Percentiles rank a stretch among this genome's conserved stretches.
Conservation (phyloP, 163 green algal species). For the Chlamydomonas reinhardtii region DNA sequence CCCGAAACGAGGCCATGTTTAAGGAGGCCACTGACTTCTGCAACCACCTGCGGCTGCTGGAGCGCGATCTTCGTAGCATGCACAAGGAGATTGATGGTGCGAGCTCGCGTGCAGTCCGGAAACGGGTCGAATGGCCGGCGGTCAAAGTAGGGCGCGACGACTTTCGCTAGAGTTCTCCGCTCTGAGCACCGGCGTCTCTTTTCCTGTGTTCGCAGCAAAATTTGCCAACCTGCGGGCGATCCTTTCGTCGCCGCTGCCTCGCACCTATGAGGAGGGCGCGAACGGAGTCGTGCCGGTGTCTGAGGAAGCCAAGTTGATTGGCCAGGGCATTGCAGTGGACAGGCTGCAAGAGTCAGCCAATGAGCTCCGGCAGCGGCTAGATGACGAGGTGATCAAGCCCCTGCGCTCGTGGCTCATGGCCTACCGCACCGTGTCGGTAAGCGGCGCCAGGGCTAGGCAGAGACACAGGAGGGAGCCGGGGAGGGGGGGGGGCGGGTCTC, state of each 20-base stretch:
- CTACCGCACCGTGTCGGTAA: slow-evolving; percentile 78
- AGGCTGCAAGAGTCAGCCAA: slow-evolving; percentile 62
- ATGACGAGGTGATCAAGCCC: slow-evolving; percentile 89
- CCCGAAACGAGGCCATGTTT: slow-evolving; percentile 90
- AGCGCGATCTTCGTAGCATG: slow-evolving; percentile 83
- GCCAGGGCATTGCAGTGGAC: slow-evolving; percentile 83
- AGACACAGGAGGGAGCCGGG: too few relatives aligned
- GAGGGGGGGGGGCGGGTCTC: too few relatives aligned
- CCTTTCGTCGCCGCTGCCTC: slow-evolving; percentile 83
- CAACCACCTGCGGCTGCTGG: slow-evolving; percentile 75
- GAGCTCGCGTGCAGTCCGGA: background rate
- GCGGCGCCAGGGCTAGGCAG: background rate
- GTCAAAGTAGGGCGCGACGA: too few relatives aligned
- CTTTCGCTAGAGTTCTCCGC: too few relatives aligned
- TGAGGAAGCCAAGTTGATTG: slow-evolving; percentile 72
- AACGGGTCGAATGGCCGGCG: too few relatives aligned
- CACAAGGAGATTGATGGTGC: slow-evolving; percentile 81
- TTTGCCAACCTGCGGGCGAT: slow-evolving; percentile 71
- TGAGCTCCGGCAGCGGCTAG: slow-evolving; percentile 80
- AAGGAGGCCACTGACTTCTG: slow-evolving; percentile 88
- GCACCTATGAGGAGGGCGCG: slow-evolving; percentile 85
- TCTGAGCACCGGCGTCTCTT: background rate
- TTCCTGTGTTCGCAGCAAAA: slow-evolving; percentile 41
- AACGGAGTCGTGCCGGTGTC: slow-evolving; percentile 77
- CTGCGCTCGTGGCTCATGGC: slow-evolving; percentile 87